Conservation (phyloP, 257 asterid species). For the Solanum appendiculatum region DNA sequence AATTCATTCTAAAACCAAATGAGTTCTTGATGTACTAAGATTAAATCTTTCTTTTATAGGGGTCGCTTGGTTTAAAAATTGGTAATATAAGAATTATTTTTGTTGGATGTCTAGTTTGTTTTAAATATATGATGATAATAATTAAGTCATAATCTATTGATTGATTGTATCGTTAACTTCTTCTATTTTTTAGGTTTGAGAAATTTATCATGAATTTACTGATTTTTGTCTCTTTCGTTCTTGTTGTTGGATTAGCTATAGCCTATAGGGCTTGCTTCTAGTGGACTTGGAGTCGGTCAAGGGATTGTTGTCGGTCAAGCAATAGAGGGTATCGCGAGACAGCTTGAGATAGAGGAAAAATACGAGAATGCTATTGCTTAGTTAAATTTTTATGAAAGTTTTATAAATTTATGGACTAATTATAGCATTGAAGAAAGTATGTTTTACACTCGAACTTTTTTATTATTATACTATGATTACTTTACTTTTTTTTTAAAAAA, state of each 20-base stretch:
- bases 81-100: not conserved
- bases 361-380: too few species aligned
- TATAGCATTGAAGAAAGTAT: too few species aligned
- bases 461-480: not conserved
- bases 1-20: too few species aligned
- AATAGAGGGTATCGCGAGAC: too few species aligned
- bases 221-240: too few species aligned
- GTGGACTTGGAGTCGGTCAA: not conserved
- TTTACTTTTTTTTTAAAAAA: not conserved
- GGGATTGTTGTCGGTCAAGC: not conserved
- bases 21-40: not conserved
- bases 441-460: not conserved
- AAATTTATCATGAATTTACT: too few species aligned
- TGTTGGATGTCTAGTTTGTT: not conserved
- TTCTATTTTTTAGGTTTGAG: too few species aligned
- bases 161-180: not conserved
- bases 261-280: not conserved
- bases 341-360: accelerated
- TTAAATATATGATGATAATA: not conserved
- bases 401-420: too few species aligned
- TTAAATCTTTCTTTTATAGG: too few species aligned
- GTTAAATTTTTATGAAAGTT: not conserved
- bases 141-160: too few species aligned
- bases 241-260: too few species aligned
- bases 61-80: too few species aligned